Conservation (phyloP, 768 basidiomycete species). For the Russula lepida region DNA sequence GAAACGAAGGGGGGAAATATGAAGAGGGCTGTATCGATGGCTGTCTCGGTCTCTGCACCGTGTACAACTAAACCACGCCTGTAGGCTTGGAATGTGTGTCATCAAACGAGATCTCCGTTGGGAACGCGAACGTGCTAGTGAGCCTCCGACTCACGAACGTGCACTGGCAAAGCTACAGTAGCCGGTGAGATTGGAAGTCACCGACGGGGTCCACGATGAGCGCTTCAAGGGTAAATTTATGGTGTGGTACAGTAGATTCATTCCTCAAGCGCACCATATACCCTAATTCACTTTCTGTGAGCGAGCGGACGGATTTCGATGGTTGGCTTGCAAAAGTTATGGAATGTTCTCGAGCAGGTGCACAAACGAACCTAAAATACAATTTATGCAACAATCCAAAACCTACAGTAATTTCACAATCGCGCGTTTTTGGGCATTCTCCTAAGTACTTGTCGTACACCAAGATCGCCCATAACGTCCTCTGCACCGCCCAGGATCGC, state of each 20-base stretch:
- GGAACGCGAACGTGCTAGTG: too few relatives aligned
- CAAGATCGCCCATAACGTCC: slow-evolving; percentile 65
- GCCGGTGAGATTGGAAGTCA: too few relatives aligned
- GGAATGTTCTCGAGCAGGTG: too few relatives aligned
- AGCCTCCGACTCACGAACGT: too few relatives aligned
- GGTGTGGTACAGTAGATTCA: too few relatives aligned
- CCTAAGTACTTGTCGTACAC: slow-evolving; percentile 64
- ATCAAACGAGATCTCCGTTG: neutral
- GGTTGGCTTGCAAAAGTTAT: too few relatives aligned
- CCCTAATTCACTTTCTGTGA: too few relatives aligned
- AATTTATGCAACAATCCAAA: neutral
- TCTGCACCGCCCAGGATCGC: slow-evolving; percentile 77
- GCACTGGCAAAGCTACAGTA: too few relatives aligned
- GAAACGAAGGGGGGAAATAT: neutral
- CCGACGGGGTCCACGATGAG: too few relatives aligned
- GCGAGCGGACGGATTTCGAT: too few relatives aligned
- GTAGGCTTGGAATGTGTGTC: neutral
- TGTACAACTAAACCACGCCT: slow-evolving; percentile 92
- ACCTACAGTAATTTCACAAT: slow-evolving; percentile 25
- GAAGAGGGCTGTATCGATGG: slow-evolving; percentile 52
- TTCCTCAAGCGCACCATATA: too few relatives aligned
- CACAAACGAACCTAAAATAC: neutral
- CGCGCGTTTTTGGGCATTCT: slow-evolving; percentile 52
- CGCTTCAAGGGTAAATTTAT: too few relatives aligned
- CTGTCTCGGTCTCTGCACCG: slow-evolving; percentile 84